Conservation (phyloP, 768 basidiomycete species). For the Collybiopsis luxurians region DNA sequence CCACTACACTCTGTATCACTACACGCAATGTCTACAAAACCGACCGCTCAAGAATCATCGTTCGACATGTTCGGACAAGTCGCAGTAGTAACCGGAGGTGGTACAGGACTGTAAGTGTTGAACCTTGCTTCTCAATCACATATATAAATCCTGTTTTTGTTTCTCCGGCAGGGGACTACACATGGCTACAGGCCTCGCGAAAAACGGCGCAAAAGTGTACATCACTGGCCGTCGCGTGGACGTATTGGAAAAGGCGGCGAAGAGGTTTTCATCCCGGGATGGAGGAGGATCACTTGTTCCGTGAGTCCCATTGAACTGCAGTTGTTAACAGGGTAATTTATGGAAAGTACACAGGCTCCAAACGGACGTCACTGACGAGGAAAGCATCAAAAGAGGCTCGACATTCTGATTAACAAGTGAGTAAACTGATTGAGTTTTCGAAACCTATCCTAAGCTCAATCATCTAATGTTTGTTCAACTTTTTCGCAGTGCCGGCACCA, state of each 20-base stretch:
- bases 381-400: background rate
- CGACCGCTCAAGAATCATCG: too few species aligned
- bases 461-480: background rate
- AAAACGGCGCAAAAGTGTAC: background rate
- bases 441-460: background rate
- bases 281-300: background rate
- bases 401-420: constrained; percentile 9
- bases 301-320: background rate
- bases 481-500: background rate
- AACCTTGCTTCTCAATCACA: background rate
- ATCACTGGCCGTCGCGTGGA: constrained; percentile 1
- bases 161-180: background rate
- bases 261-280: background rate
- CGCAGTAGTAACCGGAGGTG: background rate
- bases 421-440: too few species aligned
- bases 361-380: background rate
- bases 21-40: too few species aligned
- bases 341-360: background rate
- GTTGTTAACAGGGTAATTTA: background rate
- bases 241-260: background rate
- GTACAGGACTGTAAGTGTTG: background rate
- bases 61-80: background rate
- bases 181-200: background rate
- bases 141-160: background rate
- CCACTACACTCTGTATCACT: too few species aligned